phyloP scores from a whole-genome alignment of 2,329 filamentous ascomycete species.

The Aspergillus glaucus region DNA sequence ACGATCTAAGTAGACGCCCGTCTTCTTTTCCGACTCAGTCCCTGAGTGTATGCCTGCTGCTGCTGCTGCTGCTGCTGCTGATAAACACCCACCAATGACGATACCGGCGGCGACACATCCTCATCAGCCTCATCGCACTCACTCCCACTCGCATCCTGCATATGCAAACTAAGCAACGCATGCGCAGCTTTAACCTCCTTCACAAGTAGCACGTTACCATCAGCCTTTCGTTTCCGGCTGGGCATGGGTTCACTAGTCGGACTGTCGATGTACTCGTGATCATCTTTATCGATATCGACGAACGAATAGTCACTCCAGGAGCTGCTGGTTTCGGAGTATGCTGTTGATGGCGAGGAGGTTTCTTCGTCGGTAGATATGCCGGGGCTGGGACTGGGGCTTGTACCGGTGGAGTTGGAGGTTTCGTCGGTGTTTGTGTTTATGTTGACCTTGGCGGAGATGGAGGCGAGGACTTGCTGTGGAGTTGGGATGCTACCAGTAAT shows the following conservation, averaged over 20 bases:
- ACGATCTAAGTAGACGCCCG: slow-evolving; percentile 11
- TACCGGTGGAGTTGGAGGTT: slow-evolving; percentile 9
- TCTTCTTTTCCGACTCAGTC: slow-evolving; percentile 8
- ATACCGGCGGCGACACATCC: neutral
- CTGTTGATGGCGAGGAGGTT: too few relatives aligned
- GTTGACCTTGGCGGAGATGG: slow-evolving; percentile 8
- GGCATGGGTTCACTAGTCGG: neutral
- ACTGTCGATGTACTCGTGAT: too few relatives aligned
- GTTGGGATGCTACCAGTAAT: slow-evolving; percentile 9
- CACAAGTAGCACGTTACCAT: slow-evolving; percentile 13
- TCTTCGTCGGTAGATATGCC: too few relatives aligned
- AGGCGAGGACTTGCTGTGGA: slow-evolving; percentile 18
- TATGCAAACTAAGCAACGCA: slow-evolving; percentile 29
- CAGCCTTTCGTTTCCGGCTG: slow-evolving; percentile 4
- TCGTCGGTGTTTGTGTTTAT: slow-evolving; percentile 5
- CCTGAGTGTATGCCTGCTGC: neutral
- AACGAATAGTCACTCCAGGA: too few relatives aligned
- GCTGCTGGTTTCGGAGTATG: too few relatives aligned
- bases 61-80: neutral
- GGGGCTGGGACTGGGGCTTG: neutral
- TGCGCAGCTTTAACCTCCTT: slow-evolving; percentile 33
- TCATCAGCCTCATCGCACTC: slow-evolving; percentile 8
- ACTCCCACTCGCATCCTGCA: slow-evolving; percentile 20
- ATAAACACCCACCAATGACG: neutral
- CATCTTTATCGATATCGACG: too few relatives aligned